Evolutionary conservation across 1,284 basidiomycete genomes (phyloP).

Genomic region (Apiotrichum akiyoshidainum): DNA sequence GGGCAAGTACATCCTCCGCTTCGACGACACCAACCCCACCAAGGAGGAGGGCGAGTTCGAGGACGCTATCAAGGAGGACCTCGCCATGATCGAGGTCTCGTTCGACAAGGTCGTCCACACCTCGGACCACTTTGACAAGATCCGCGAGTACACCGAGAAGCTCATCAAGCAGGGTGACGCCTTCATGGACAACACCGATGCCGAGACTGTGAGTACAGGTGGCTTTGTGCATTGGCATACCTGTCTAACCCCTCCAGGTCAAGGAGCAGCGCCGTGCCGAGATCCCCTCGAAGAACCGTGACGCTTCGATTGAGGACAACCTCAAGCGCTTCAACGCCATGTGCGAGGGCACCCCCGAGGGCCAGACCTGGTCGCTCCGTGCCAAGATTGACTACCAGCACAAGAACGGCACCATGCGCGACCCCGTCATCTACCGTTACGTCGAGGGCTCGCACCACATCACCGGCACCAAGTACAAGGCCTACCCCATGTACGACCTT

Average conservation of each 20-base stretch:
- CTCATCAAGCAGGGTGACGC: constrained; percentile 86
- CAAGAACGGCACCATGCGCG: constrained; percentile 93
- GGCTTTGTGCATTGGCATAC: constrained; percentile 44
- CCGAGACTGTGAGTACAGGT: constrained; percentile 65
- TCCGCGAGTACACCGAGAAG: constrained; percentile 76
- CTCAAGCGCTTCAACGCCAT: constrained; percentile 84
- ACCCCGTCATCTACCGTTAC: constrained; percentile 97
- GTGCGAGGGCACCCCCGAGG: constrained; percentile 76
- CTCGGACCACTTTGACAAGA: constrained; percentile 90
- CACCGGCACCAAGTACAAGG: constrained; percentile 90
- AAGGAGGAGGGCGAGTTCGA: constrained; percentile 96
- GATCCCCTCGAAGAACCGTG: constrained; percentile 78
- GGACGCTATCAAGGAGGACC: constrained; percentile 86
- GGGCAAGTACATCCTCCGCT: constrained; percentile 90
- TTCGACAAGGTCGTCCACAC: constrained; percentile 85
- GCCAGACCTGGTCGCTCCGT: constrained; percentile 86
- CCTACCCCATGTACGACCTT: constrained; percentile 99
- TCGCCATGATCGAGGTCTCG: constrained; percentile 77
- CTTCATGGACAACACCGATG: constrained; percentile 91
- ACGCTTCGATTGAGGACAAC: constrained; percentile 79
- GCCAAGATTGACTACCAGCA: constrained; percentile 94
- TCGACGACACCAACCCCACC: constrained; percentile 97
- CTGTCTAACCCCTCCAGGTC: constrained; percentile 21
- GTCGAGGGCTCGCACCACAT: constrained; percentile 87
- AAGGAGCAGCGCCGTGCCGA: constrained; percentile 80